Percentiles rank a stretch among this genome's conserved stretches.
These are phyloP conservation scores for Termitomyces sp. DNA, from an alignment of 768 basidiomycete genomes.

Conservation along the genomic window DNA sequence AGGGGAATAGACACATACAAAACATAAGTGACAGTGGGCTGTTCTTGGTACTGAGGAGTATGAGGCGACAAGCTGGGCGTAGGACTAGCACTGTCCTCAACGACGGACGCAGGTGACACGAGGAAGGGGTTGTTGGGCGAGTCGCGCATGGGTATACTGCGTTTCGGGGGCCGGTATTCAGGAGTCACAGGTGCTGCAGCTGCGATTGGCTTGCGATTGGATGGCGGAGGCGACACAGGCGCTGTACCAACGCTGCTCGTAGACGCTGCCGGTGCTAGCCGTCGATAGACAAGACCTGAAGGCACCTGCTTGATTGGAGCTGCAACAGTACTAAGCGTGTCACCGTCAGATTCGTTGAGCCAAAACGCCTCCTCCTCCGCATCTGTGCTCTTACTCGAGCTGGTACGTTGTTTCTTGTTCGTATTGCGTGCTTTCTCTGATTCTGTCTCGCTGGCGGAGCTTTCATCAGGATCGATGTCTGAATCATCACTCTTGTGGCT, in stretches of 20 bases:
- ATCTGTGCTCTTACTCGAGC: constrained; percentile 27
- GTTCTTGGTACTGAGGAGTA: constrained; percentile 39
- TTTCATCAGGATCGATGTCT: constrained; percentile 36
- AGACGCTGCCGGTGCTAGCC: constrained; percentile 14
- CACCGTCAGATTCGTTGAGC: constrained; percentile 27
- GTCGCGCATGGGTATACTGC: constrained; percentile 39
- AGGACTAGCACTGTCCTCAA: constrained; percentile 29
- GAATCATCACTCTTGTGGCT: constrained; percentile 38
- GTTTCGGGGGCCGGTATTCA: constrained; percentile 19
- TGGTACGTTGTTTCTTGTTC: constrained; percentile 38
- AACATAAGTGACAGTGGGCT: constrained; percentile 65
- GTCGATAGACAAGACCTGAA: constrained; percentile 33
- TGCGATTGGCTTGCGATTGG: constrained; percentile 38
- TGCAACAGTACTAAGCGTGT: constrained; percentile 6
- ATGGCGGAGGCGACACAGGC: constrained; percentile 66
- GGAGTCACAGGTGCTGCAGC: constrained; percentile 39
- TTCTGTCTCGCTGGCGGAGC: constrained; percentile 28
- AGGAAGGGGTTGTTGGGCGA: constrained; percentile 76
- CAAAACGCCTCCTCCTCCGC: constrained; percentile 54
- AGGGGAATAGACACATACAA: constrained; percentile 47
- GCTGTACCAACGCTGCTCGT: constrained; percentile 24
- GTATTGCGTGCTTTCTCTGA: constrained; percentile 13
- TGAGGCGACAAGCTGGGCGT: constrained; percentile 30
- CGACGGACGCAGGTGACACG: constrained; percentile 25
- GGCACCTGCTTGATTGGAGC: constrained; percentile 14